Evolutionary conservation across 2,329 filamentous ascomycete species (phyloP).

Genomic region (Macroventuria anomochaeta): DNA sequence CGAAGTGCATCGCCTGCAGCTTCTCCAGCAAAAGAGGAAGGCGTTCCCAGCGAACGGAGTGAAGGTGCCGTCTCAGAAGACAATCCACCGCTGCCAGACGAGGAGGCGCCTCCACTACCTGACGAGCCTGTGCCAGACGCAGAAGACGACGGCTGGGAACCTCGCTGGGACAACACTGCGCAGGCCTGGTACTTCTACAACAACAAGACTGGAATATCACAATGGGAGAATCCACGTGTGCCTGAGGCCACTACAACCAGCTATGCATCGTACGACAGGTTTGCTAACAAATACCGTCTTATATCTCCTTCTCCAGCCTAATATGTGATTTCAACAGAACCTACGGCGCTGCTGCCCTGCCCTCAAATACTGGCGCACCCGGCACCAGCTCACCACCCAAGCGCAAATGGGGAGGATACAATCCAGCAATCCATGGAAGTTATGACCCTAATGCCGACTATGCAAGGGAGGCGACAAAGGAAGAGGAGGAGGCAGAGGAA

Average conservation of each 20-base stretch:
- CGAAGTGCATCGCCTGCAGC: slow-evolving; percentile 16
- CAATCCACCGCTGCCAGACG: slow-evolving; percentile 37
- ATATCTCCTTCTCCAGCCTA: slow-evolving; percentile 39
- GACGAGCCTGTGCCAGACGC: slow-evolving; percentile 54
- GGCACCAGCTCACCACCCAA: slow-evolving; percentile 43
- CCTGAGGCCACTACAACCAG: slow-evolving; percentile 52
- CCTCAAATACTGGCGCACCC: slow-evolving; percentile 41
- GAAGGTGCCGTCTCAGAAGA: slow-evolving; percentile 16
- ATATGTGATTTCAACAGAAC: slow-evolving; percentile 36
- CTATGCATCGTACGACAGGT: slow-evolving; percentile 45
- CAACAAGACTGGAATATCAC: slow-evolving; percentile 72
- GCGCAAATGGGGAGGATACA: slow-evolving; percentile 76
- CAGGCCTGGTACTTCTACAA: slow-evolving; percentile 86
- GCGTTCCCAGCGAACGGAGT: slow-evolving; percentile 12
- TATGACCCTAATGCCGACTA: slow-evolving; percentile 98
- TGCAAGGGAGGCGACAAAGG: slow-evolving; percentile 60
- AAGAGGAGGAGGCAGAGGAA: slow-evolving; percentile 44
- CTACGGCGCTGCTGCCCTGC: slow-evolving; percentile 36
- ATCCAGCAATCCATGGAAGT: slow-evolving; percentile 93
- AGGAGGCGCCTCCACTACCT: slow-evolving; percentile 52
- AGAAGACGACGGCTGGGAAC: slow-evolving; percentile 77
- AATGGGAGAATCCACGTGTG: slow-evolving; percentile 88
- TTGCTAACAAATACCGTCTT: slow-evolving; percentile 43
- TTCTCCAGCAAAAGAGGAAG: slow-evolving; percentile 11
- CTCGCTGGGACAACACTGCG: slow-evolving; percentile 73